phyloP scores from a whole-genome alignment of 192 early-diverging fungal genomes.

The Jimgerdemannia flammicorona region DNA sequence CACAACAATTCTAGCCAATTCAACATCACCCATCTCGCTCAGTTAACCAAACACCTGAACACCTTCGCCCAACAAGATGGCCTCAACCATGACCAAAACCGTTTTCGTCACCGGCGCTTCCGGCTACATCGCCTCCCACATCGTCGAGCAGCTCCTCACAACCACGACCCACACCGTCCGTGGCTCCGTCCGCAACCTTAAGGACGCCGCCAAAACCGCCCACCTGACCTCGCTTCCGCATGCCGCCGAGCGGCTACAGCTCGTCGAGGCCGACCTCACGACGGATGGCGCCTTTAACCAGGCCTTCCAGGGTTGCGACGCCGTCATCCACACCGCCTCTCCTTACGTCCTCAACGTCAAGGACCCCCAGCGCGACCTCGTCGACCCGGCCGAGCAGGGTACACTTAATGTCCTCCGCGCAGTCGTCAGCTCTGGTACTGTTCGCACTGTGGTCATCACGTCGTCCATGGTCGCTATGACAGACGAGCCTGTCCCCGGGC shows the following conservation, averaged over 20 bases:
- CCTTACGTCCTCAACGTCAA: not conserved
- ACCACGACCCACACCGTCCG: not conserved
- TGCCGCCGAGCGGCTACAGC: not conserved
- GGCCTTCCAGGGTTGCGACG: not conserved
- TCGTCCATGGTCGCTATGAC: not conserved
- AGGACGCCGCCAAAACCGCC: not conserved
- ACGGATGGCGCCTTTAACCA: not conserved
- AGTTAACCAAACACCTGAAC: no score
- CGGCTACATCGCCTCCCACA: not conserved
- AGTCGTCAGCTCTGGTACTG: not conserved
- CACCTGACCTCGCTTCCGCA: not conserved
- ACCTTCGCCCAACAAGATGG: not conserved
- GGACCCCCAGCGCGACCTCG: not conserved
- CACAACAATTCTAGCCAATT: no score
- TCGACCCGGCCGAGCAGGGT: constrained; percentile 2
- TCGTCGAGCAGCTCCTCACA: not conserved
- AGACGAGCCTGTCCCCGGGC: not conserved
- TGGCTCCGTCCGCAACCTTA: not conserved
- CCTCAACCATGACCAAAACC: not conserved
- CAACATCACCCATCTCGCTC: no score
- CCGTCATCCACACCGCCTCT: not conserved
- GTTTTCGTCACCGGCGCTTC: constrained; percentile 2
- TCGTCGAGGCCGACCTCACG: not conserved
- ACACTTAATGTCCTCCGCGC: not conserved
- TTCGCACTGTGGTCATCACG: not conserved